Base-by-base conservation (phyloP, 306 rosid genomes). In the Trifolium subterraneum region DNA sequence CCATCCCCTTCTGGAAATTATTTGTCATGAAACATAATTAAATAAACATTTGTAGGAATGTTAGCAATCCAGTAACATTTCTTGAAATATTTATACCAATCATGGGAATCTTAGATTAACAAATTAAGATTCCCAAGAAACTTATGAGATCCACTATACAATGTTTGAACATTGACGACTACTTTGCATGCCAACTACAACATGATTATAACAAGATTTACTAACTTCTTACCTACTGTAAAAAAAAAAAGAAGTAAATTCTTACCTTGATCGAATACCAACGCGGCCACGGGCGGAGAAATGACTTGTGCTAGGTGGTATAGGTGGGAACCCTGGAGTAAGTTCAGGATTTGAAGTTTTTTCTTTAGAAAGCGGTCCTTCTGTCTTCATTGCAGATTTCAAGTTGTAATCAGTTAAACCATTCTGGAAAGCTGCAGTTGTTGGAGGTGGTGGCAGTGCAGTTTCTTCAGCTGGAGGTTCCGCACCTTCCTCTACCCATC, bases 401-500 rank as follows among this genome's bases (percentile, higher is more conserved):
- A 93, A 77, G 73, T 87, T 88, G 87, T 88, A 89, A 76, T 88
- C 93, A 19, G 84, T 23, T 18, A 68, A 75, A 71, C 92, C 90
- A 80, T 87, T 93, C 68, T 86, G 97, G 81, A 87, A 89, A 74
- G 86, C 51, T 76, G 89, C 15, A 52, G 85, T 75, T 50, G 87
- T 89, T 54, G 98, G 98, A 62, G 98, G 97, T 14, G 97, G 97
- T 8, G 92, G 87, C 77, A 85, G 64, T 36, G 92, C 86, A 52
- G 90, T 27, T 79, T 91, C 98, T 83, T 88, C 98, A 29, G 88
- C 79, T 12, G 92, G 92, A 79, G 81, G 81, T 73, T 74, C 90
- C n/a, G 3, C 96, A 61, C 98, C 97, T 84, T 91, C 91, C 81
- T 91, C 97, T 16, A 93, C 92, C 98, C 98, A 91, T 85, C 98